Base-by-base conservation (phyloP, 2,329 filamentous ascomycete species). In the Elsinoe arachidis region DNA sequence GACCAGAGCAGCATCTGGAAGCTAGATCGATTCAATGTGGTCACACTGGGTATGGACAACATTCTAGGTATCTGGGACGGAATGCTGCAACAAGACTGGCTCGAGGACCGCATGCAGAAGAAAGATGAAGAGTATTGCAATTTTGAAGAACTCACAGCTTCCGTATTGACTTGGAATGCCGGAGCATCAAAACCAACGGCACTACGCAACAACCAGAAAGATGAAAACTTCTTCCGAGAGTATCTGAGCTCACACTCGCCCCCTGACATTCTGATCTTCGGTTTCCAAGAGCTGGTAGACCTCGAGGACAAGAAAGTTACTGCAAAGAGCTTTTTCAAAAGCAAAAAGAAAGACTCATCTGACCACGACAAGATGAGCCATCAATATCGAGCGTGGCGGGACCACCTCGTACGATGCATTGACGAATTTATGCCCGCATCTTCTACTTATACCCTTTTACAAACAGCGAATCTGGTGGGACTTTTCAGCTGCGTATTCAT, bases 281-380 rank as follows among this genome's bases (percentile, higher is more conserved):
- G 91, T 1, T 99, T 99, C 70, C 93, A 99, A 71, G 93, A 99
- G 72, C 79, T 99, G n/a, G 93, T 99, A 3, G 93, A 99, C 67
- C 78, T 99, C 6, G 93, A 99, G 70, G 89, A 99, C 73, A 97
- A 97, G 75, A 95, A 91, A 63, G 87, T 95, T 53, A 97, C 92
- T 19, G 93, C 93, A n/a, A 96, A 84, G 83, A 72, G 67, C 80
- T 84, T 97, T 64, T 86, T 97, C 69, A 93, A 84, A 66, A 80
- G 81, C 64, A 81, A 91, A 67, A 89, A 87, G 64, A 93, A 93
- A 71, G 95, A 96, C 68, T 83, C 86, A 10, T 83, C 86, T 1
- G 87, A 90, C 53, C 85, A 88, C 65, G 90, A 96, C 70, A 74
- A 91, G 64, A 97, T 97, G 89, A 95, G 90, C 71, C 91, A 95